These are phyloP conservation scores for Madurella mycetomatis DNA, from an alignment of 2,329 filamentous ascomycete species.

Conservation along the genomic window DNA sequence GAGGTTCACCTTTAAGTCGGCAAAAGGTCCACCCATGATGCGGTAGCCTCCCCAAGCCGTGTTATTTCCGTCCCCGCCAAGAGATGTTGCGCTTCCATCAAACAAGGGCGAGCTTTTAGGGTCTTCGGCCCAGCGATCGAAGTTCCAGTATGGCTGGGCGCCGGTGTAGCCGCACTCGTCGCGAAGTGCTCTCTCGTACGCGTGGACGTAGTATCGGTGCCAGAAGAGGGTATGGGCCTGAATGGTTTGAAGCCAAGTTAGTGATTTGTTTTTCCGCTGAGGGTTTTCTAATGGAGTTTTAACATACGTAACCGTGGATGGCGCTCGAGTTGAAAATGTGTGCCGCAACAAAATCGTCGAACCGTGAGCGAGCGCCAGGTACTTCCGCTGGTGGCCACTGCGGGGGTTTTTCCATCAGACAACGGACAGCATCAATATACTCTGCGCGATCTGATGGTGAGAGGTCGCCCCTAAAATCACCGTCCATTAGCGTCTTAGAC, in stretches of 20 bases:
- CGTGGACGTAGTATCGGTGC: constrained; percentile 30
- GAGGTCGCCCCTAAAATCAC: background rate
- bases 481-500: no score
- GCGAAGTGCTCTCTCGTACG: constrained; percentile 30
- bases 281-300: no score
- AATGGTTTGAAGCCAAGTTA: no score
- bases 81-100: constrained; percentile 43
- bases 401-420: constrained; percentile 13
- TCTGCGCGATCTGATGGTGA: constrained; percentile 9
- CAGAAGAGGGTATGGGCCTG: constrained; percentile 25
- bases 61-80: constrained; percentile 43
- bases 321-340: constrained; percentile 40
- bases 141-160: constrained; percentile 47
- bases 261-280: no score
- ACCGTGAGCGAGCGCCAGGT: constrained; percentile 41
- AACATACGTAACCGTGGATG: constrained; percentile 21
- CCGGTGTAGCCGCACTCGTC: constrained; percentile 36
- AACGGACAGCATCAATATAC: constrained; percentile 21
- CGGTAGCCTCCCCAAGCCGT: constrained; percentile 50
- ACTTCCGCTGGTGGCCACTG: constrained; percentile 26
- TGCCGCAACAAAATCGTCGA: constrained; percentile 47
- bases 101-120: constrained; percentile 45
- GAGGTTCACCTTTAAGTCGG: constrained; percentile 37
- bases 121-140: constrained; percentile 43
- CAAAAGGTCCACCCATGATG: constrained; percentile 26